These are phyloP conservation scores for Aspergillus hiratsukae DNA, from an alignment of 2,329 filamentous ascomycete species.

Conservation along the genomic window DNA sequence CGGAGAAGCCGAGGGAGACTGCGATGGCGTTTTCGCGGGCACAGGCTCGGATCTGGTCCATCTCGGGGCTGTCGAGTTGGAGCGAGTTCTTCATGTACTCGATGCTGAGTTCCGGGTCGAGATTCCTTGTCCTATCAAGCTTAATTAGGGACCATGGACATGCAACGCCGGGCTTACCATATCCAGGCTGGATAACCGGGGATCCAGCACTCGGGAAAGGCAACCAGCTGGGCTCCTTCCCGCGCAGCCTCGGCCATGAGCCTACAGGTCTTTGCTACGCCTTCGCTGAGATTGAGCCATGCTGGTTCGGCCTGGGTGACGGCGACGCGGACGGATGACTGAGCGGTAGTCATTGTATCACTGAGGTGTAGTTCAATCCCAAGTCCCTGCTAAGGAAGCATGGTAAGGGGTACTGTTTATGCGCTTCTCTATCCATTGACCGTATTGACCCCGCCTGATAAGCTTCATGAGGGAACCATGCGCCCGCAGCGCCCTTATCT, in stretches of 20 bases:
- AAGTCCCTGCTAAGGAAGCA: too few species aligned
- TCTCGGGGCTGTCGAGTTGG: constrained; percentile 28
- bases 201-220: constrained; percentile 52
- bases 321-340: constrained; percentile 2
- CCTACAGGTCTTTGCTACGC: constrained; percentile 56
- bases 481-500: too few species aligned
- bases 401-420: not conserved
- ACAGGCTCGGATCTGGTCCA: constrained; percentile 31
- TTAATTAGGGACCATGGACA: too few species aligned
- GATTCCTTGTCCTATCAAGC: constrained; percentile 24
- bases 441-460: not conserved
- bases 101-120: constrained; percentile 28
- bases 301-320: constrained; percentile 52
- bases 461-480: not conserved
- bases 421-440: not conserved
- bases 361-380: too few species aligned
- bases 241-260: constrained; percentile 54
- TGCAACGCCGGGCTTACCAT: constrained; percentile 24
- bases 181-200: constrained; percentile 53
- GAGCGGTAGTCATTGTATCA: not conserved
- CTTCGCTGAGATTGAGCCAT: constrained; percentile 55
- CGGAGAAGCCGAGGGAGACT: too few species aligned
- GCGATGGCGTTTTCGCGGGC: constrained; percentile 37
- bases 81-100: constrained; percentile 33
- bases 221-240: constrained; percentile 52